Evolutionary conservation across 2,329 filamentous ascomycete species (phyloP).

Genomic region (Cladosporium sp.): DNA sequence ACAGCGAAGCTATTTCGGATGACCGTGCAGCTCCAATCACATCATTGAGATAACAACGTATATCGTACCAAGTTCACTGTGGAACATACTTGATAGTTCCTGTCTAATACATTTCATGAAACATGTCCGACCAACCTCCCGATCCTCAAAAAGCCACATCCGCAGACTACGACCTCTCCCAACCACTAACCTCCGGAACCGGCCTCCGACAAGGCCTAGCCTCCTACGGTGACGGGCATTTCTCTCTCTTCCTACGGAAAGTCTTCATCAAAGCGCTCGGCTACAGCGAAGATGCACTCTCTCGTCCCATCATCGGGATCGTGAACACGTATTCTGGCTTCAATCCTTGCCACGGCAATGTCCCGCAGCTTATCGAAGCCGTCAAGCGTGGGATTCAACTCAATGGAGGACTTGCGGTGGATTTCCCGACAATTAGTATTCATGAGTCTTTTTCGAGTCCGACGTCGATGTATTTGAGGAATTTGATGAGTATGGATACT

Average conservation of each 20-base stretch:
- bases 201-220: conserved; percentile 67
- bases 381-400: conserved; percentile 69
- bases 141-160: neutral
- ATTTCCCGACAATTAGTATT: conserved; percentile 73
- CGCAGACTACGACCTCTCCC: conserved; percentile 61
- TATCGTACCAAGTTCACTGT: neutral
- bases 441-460: conserved; percentile 70
- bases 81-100: neutral
- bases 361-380: conserved; percentile 71
- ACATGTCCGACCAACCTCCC: neutral
- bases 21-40: neutral
- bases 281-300: conserved; percentile 71
- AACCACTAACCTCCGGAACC: conserved; percentile 48
- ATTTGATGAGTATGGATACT: conserved; percentile 78
- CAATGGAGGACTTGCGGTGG: conserved; percentile 66
- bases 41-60: neutral
- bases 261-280: conserved; percentile 77
- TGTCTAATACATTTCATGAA: neutral
- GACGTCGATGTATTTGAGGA: conserved; percentile 74
- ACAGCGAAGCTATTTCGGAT: conserved; percentile 1
- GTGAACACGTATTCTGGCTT: conserved; percentile 73
- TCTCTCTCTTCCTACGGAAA: conserved; percentile 73
- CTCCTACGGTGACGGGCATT: conserved; percentile 73
- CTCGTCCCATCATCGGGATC: conserved; percentile 71
- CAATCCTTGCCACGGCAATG: conserved; percentile 73